Base-by-base conservation (phyloP, 2,329 filamentous ascomycete species). In the Leptographium wingfieldii region DNA sequence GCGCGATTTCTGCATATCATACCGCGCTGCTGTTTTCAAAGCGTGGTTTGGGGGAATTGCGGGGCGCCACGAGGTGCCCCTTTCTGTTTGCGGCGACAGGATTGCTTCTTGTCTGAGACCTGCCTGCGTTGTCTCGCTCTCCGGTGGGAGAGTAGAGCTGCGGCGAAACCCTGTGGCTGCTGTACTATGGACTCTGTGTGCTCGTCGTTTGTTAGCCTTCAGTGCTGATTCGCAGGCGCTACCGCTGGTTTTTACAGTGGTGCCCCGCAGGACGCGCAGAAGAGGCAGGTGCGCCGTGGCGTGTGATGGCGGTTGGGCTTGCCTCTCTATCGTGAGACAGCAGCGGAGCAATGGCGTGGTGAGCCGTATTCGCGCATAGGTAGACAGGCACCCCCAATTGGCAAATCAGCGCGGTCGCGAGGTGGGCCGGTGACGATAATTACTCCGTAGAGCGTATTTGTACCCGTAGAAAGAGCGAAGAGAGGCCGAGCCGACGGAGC, bases 41-140 rank as follows among this genome's bases (percentile, higher is more conserved):
- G 27, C 55, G 31, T 57, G 16, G 46, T 48, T 16, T 6, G 38
- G 38, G 56, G 46, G 43, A 56, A 31, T 57, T 64, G 67, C 64
- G 63, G 66, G 64, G 63, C 66, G 67, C 67, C 67, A 63, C 61
- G 63, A 61, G 68, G 67, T 64, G 60, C 60, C 46, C 43, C 25
- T 29, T 31, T 56, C 49, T 57, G 59, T 62, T 66, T 62, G 55
- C 55, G 62, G 60, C 64, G 67, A 65, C 68, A 59, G 55, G 31
- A 16, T 55, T 55, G 57, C 48, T 19, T 19, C 31, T 19, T 14
- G 22, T 5, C 22, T 9, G 27, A 43, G 55, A 27, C 40, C n/a
- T 35, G 49, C 43, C 31, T 54, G 56, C 56, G 9, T 2, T 46
- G 43, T 57, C 19, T 51, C 19, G 7, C 40, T 49, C 14, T 54